These are phyloP conservation scores for Urtica urens DNA, from an alignment of 306 rosid genomes.

Conservation along the genomic window DNA sequence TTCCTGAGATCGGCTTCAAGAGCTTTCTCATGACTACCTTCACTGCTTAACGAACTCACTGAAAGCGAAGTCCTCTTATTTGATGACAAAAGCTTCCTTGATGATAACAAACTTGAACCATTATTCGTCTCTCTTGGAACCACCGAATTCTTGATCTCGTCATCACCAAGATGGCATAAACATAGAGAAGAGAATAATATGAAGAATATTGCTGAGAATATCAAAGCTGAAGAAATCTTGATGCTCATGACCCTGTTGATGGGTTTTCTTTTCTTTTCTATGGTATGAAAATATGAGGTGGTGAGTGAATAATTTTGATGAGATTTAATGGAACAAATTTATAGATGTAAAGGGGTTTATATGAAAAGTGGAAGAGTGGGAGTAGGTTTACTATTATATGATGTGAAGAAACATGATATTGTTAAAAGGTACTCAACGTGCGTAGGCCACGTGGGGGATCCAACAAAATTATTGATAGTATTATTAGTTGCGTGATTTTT, in stretches of 20 bases:
- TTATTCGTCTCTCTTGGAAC: slow-evolving; percentile 20
- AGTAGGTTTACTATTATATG: too few relatives aligned
- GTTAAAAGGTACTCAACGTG: slow-evolving; percentile 14
- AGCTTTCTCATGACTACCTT: slow-evolving; percentile 22
- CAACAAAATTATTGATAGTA: too few relatives aligned
- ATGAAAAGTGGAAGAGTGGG: slow-evolving; percentile 23
- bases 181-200: slow-evolving; percentile 29
- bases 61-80: slow-evolving; percentile 28
- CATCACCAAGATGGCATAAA: slow-evolving; percentile 19
- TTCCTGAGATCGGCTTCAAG: slow-evolving; percentile 20
- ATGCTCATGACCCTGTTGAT: slow-evolving; percentile 30
- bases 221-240: slow-evolving; percentile 23
- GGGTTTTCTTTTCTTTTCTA: not conserved
- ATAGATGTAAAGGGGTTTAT: slow-evolving; percentile 1
- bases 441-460: slow-evolving; percentile 44
- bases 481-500: not conserved
- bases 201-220: slow-evolving; percentile 30
- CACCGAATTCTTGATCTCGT: not conserved
- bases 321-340: not conserved
- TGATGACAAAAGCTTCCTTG: slow-evolving; percentile 40
- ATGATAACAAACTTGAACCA: not conserved
- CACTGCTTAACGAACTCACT: not conserved
- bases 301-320: slow-evolving; percentile 5
- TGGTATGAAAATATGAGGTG: not conserved
- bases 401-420: slow-evolving; percentile 22